A percentile compares a stretch with the other conserved stretches of the same genome.
Evolutionary conservation across 225 moss, liverwort and hornwort species (phyloP).

Genomic region (Pleurozium schreberi): DNA sequence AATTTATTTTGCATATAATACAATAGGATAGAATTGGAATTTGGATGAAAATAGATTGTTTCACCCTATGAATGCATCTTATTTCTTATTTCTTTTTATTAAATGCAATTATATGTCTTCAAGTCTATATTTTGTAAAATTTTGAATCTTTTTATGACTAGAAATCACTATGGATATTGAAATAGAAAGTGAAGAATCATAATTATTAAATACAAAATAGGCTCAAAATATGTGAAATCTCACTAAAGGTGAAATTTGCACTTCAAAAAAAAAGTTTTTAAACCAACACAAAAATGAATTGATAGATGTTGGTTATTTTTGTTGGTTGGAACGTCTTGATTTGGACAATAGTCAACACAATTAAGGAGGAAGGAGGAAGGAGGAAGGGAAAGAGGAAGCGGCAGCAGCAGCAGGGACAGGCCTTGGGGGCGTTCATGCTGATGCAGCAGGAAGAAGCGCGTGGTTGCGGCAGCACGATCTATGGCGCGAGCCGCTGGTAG

Average conservation of each 20-base stretch:
- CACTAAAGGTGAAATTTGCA: neutral
- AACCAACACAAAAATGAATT: too few relatives aligned
- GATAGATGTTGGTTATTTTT: too few relatives aligned
- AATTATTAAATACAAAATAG: neutral
- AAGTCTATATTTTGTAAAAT: neutral
- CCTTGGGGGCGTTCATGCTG: conserved; percentile 44
- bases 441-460: conserved; percentile 79
- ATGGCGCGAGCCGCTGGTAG: conserved; percentile 99
- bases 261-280: too few relatives aligned
- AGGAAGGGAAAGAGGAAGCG: neutral
- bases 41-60: neutral
- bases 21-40: neutral
- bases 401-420: neutral
- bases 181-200: neutral
- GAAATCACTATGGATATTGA: accelerated
- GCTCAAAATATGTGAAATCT: neutral
- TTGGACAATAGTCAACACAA: too few relatives aligned
- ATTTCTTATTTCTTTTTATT: too few relatives aligned
- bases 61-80: neutral
- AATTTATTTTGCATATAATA: neutral
- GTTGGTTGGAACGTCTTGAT: too few relatives aligned
- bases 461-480: conserved; percentile 72
- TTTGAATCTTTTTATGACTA: neutral
- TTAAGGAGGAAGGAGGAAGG: neutral
- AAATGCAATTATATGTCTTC: neutral